Conservation (phyloP, 73 alveolate genomes). For the Durusdinium trenchii region DNA sequence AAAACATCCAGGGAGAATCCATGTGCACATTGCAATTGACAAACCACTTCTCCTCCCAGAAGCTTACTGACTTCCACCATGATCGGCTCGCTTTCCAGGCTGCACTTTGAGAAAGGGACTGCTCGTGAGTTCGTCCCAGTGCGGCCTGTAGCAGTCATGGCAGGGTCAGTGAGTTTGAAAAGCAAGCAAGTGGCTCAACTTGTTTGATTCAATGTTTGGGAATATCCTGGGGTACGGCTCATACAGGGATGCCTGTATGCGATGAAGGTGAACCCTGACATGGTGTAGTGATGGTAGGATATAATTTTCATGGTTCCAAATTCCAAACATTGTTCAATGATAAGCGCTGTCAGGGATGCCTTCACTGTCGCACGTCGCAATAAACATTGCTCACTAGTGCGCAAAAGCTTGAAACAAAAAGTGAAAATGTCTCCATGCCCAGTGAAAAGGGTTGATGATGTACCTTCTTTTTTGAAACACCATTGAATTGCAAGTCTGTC, state of each 20-base stretch:
- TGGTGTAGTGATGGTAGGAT: not conserved
- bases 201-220: no score
- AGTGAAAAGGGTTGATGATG: not conserved
- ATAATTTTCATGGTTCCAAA: not conserved
- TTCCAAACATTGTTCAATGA: not conserved
- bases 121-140: not conserved
- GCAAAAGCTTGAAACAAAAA: not conserved
- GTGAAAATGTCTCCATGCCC: not conserved
- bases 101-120: not conserved
- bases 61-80: no score
- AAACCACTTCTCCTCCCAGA: no score
- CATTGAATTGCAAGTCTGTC: not conserved
- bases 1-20: no score
- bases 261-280: not conserved
- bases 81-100: not conserved
- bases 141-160: not conserved
- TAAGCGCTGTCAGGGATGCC: not conserved
- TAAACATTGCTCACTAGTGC: not conserved
- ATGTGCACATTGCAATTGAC: no score
- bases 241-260: no score
- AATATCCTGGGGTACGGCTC: no score
- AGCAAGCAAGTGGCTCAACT: not conserved
- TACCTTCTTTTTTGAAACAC: not conserved
- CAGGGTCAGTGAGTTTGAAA: not conserved
- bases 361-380: not conserved